Conservation (phyloP, 768 basidiomycete genomes). For the Trametes maxima region DNA sequence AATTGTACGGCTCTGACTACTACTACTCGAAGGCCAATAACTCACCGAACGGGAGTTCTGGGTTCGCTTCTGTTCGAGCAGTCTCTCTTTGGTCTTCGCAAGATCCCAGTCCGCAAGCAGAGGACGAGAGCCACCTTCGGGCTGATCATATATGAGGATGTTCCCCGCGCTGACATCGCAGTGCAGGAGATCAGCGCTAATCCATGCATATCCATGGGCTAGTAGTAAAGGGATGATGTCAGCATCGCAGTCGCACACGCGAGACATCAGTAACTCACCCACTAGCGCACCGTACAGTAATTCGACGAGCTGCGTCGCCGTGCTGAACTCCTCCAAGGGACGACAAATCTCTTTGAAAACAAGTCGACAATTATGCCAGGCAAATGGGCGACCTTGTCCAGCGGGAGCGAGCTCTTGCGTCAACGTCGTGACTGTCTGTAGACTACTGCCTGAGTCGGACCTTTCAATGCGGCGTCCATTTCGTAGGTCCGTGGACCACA, state of each 20-base stretch:
- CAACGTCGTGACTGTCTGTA: neutral
- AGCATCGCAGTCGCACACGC: neutral
- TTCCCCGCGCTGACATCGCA: neutral
- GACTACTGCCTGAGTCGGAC: neutral
- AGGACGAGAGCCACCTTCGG: neutral
- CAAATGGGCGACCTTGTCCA: neutral
- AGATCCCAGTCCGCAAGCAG: neutral
- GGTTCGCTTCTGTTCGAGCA: neutral
- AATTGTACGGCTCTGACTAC: neutral
- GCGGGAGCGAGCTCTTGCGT: neutral
- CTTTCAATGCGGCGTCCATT: neutral
- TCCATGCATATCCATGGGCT: neutral
- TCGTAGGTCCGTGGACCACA: neutral
- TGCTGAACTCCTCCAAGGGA: neutral
- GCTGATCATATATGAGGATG: neutral
- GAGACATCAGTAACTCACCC: neutral
- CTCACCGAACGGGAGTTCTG: neutral
- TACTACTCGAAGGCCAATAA: neutral
- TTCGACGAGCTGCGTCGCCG: neutral
- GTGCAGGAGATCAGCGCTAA: neutral
- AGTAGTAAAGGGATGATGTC: neutral
- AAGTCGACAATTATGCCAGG: neutral
- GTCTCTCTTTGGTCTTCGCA: neutral
- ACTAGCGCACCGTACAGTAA: neutral
- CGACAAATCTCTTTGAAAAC: neutral